Conservation (phyloP, 192 early-diverging fungal genomes). For the Entomortierella lignicola region DNA sequence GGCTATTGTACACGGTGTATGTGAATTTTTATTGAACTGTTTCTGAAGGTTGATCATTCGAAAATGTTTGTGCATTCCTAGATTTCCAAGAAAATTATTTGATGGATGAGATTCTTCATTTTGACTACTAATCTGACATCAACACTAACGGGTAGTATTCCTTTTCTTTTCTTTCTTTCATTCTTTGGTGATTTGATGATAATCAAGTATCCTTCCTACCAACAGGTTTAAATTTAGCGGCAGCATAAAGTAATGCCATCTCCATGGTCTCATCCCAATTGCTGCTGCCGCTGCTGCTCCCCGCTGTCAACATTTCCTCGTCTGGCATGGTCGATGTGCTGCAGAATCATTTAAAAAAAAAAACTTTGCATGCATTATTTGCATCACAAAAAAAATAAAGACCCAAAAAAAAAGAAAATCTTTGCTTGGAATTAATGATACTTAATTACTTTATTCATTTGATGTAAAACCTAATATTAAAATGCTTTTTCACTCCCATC, state of each 20-base stretch:
- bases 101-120: no score
- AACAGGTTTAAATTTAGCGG: conserved; percentile 61
- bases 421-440: no score
- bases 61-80: conserved; percentile 69
- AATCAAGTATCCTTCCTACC: conserved; percentile 45
- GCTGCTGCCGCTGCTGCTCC: not conserved
- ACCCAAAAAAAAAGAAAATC: no score
- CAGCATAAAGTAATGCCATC: conserved; percentile 59
- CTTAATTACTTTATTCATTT: no score
- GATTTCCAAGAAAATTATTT: no score
- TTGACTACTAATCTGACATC: no score
- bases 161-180: not conserved
- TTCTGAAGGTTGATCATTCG: conserved; percentile 63
- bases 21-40: conserved; percentile 59
- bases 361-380: no score
- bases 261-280: conserved; percentile 64
- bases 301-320: conserved; percentile 14
- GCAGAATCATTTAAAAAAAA: no score
- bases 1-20: conserved; percentile 51
- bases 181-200: not conserved
- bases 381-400: no score
- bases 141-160: no score
- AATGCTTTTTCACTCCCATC: conserved; percentile 10
- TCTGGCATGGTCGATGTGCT: conserved; percentile 6
- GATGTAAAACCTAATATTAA: no score